phyloP scores from a whole-genome alignment of 805 yeast genomes.

The Kodamaea laetipori region DNA sequence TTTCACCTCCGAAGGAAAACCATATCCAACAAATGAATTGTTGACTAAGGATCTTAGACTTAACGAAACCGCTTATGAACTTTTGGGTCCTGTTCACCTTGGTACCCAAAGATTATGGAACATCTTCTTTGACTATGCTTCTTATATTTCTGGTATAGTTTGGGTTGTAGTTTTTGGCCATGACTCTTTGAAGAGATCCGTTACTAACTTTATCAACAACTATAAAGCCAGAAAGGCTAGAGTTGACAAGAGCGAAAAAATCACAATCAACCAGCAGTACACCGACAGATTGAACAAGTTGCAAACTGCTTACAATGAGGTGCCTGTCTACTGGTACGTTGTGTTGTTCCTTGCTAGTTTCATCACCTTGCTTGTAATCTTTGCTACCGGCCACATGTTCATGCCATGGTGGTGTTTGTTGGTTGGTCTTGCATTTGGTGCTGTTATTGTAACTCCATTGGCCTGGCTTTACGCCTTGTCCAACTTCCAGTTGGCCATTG shows the following conservation, averaged over 20 bases:
- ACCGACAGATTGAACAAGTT: constrained; percentile 47
- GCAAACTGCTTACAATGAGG: constrained; percentile 39
- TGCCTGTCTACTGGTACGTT: constrained; percentile 46
- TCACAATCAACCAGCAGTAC: constrained; percentile 22
- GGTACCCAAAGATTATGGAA: constrained; percentile 31
- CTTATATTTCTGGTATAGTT: constrained; percentile 25
- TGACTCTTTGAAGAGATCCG: constrained; percentile 13
- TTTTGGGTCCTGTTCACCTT: constrained; percentile 25
- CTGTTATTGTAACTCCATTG: constrained; percentile 28
- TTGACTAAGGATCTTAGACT: constrained; percentile 20
- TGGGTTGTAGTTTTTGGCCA: constrained; percentile 28
- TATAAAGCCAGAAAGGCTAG: constrained; percentile 14
- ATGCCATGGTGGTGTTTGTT: constrained; percentile 24
- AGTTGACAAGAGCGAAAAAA: constrained; percentile 8
- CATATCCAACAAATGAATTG: constrained; percentile 23
- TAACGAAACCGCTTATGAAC: constrained; percentile 24
- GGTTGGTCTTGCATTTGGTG: constrained; percentile 25
- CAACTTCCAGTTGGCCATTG: constrained; percentile 30
- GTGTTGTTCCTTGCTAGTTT: constrained; percentile 38
- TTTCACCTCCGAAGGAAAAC: constrained; percentile 20
- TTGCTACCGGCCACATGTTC: constrained; percentile 32
- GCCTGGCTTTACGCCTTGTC: constrained; percentile 30
- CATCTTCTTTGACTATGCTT: constrained; percentile 29
- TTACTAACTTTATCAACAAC: constrained; percentile 10
- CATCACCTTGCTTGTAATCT: constrained; percentile 32